Conservation (phyloP, 177 flowering plant species). For the Vitis hybrid region DNA sequence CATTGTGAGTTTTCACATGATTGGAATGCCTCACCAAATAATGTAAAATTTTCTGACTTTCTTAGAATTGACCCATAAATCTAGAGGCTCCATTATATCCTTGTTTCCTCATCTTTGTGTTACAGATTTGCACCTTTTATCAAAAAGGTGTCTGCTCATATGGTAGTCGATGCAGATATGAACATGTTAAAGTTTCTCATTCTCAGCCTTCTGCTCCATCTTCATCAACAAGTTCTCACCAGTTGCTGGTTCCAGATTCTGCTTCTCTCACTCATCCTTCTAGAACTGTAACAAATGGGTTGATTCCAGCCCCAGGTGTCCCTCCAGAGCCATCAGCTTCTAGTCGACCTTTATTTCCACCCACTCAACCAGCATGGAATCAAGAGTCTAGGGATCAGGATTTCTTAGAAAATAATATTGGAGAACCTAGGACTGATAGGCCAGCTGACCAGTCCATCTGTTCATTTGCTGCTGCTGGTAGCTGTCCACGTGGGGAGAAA, state of each 20-base stretch:
- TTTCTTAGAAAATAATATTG: slow-evolving; percentile 23
- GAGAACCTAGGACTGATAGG: slow-evolving; percentile 22
- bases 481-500: slow-evolving; percentile 83
- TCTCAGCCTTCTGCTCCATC: slow-evolving; percentile 42
- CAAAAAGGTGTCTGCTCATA: slow-evolving; percentile 86
- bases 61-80: not conserved
- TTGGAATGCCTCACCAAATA: slow-evolving; percentile 78
- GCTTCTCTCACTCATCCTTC: slow-evolving; percentile 20
- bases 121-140: slow-evolving; percentile 83
- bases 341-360: slow-evolving; percentile 31
- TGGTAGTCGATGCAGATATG: slow-evolving; percentile 93
- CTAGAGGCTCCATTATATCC: not conserved
- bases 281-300: slow-evolving; percentile 14
- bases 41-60: slow-evolving; percentile 37
- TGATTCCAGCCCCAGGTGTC: slow-evolving; percentile 12
- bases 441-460: slow-evolving; percentile 67
- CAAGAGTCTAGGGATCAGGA: slow-evolving; percentile 25
- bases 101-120: slow-evolving; percentile 3
- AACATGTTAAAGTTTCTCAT: slow-evolving; percentile 72
- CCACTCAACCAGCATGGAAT: slow-evolving; percentile 41
- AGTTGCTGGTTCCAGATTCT: slow-evolving; percentile 23
- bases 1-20: slow-evolving; percentile 93
- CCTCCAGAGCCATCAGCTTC: slow-evolving; percentile 33
- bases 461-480: slow-evolving; percentile 91
- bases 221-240: slow-evolving; percentile 41